phyloP scores from a whole-genome alignment of 768 basidiomycete genomes.

The Coprinellus micaceus region DNA sequence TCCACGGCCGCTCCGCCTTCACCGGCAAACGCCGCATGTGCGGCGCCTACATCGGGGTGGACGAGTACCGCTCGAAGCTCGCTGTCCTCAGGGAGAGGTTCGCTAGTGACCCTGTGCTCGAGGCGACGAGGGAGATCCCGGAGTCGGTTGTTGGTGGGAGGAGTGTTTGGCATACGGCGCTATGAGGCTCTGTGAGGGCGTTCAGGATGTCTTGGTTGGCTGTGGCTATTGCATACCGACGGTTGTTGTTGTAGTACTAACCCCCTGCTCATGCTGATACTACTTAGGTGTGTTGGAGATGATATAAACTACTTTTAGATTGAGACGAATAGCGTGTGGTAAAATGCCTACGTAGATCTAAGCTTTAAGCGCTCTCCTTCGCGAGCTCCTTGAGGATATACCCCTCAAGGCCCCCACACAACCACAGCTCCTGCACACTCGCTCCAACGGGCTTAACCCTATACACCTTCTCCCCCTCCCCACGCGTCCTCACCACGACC shows the following conservation, averaged over 20 bases:
- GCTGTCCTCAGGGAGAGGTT: constrained; percentile 64
- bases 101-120: constrained; percentile 28
- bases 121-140: constrained; percentile 22
- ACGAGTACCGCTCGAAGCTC: constrained; percentile 85
- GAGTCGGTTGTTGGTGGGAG: constrained; percentile 33
- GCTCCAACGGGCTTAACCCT: constrained; percentile 74
- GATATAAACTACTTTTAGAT: not conserved
- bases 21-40: constrained; percentile 88
- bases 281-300: not conserved
- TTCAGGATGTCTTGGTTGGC: not conserved
- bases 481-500: constrained; percentile 48
- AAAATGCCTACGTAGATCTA: not conserved
- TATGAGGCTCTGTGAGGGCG: constrained; percentile 30
- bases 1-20: constrained; percentile 93
- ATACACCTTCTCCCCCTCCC: constrained; percentile 52
- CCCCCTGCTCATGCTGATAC: no score
- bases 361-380: constrained; percentile 23
- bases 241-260: not conserved
- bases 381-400: constrained; percentile 79
- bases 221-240: not conserved
- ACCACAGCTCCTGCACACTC: constrained; percentile 97
- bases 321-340: not conserved
- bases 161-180: constrained; percentile 54
- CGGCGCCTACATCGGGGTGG: constrained; percentile 89
- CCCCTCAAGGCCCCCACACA: constrained; percentile 91